Conservation (phyloP, 495 filamentous ascomycete genomes). For the Aspergillus ostianus region DNA sequence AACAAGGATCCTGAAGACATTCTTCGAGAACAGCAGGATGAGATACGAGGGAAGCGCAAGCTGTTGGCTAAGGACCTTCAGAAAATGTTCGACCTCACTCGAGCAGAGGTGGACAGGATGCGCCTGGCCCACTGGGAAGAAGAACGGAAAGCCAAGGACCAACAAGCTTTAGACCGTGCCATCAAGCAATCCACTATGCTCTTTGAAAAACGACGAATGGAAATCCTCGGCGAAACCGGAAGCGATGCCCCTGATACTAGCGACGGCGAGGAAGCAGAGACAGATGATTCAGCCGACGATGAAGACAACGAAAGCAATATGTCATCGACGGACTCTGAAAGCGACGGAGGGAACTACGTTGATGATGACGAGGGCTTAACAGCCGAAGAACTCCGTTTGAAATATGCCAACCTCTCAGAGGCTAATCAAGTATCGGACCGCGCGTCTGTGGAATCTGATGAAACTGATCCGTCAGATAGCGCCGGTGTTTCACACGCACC, state of each 20-base stretch:
- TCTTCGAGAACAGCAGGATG: slow-evolving; percentile 47
- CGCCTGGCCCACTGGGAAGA: slow-evolving; percentile 79
- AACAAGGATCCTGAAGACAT: slow-evolving; percentile 47
- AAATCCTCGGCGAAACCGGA: slow-evolving; percentile 45
- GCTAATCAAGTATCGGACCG: slow-evolving; percentile 25
- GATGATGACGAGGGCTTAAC: slow-evolving; percentile 75
- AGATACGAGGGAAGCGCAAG: slow-evolving; percentile 59
- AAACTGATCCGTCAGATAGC: slow-evolving; percentile 15
- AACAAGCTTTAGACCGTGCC: slow-evolving; percentile 78
- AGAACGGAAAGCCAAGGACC: slow-evolving; percentile 76
- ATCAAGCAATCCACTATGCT: slow-evolving; percentile 66
- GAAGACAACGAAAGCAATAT: slow-evolving; percentile 69
- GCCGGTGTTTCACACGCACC: slow-evolving; percentile 18
- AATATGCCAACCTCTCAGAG: slow-evolving; percentile 69
- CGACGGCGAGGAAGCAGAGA: slow-evolving; percentile 48
- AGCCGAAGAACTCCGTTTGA: slow-evolving; percentile 71
- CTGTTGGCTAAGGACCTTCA: slow-evolving; percentile 67
- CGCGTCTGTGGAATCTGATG: slow-evolving; percentile 27
- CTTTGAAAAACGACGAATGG: slow-evolving; percentile 54
- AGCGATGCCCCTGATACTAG: slow-evolving; percentile 45
- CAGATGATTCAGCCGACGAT: slow-evolving; percentile 37
- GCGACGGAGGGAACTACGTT: slow-evolving; percentile 43
- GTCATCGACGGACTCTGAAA: slow-evolving; percentile 51
- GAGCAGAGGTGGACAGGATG: slow-evolving; percentile 67
- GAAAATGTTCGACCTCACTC: slow-evolving; percentile 77